Base-by-base conservation (phyloP, 257 asterid genomes). In the Ballota nigra region DNA sequence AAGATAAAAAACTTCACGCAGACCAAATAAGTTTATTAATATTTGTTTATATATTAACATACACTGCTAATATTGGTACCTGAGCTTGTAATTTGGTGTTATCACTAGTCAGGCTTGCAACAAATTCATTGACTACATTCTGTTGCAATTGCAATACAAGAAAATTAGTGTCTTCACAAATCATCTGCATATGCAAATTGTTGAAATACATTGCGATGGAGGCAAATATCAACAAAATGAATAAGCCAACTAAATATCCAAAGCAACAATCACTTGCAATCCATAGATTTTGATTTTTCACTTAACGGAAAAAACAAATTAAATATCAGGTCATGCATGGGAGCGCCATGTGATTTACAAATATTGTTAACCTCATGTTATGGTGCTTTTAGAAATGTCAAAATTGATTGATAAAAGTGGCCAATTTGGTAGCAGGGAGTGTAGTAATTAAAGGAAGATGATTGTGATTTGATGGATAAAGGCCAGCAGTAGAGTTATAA, bases 31-130 rank as follows among this genome's bases (percentile, higher is more conserved):
- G n/a, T n/a, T n/a, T n/a, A n/a, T n/a, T n/a, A n/a, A n/a, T n/a
- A n/a, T n/a, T n/a, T n/a, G n/a, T n/a, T 26, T 26, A 1, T 3
- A 1, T 3, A 26, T 26, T 26, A 52, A 60, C 8, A 45, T 26
- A 51, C n/a, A 31, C 55, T 45, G 55, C 68, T 49, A 56, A 16
- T 56, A 49, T 73, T 47, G 49, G 72, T 86, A 89, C 98, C 98
- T 84, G 86, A 67, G 81, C 81, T 78, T 70, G 84, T 82, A 92
- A 79, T 52, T 74, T 71, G 77, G 83, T 66, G 76, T 84, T 85
- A 40, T 82, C 90, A 68, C 53, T 65, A 66, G 79, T 83, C 75
- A 86, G 84, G 74, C 75, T 70, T 80, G 85, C 77, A 78, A 85
- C 67, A 70, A 78, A 77, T 76, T 86, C 89, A 74, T 63, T 79